Percentiles rank a stretch among this genome's conserved stretches.
These are phyloP conservation scores for Albatrellus ellisii DNA, from an alignment of 768 basidiomycete genomes.

Conservation along the genomic window DNA sequence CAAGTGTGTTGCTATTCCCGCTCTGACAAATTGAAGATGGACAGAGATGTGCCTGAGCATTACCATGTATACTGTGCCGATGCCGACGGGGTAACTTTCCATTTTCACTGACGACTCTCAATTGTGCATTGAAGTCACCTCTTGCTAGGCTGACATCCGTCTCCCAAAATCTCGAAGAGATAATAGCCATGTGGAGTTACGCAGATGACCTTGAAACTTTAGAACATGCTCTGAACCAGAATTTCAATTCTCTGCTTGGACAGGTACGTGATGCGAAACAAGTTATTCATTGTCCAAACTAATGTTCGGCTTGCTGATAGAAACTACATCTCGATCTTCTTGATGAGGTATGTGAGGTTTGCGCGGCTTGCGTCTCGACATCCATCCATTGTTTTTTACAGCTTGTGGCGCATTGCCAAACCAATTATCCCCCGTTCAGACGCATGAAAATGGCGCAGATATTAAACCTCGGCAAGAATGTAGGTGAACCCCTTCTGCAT, in stretches of 20 bases:
- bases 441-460: slow-evolving; percentile 9
- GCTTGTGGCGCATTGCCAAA: slow-evolving; percentile 14
- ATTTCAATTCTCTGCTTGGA: not conserved
- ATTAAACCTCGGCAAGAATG: slow-evolving; percentile 4
- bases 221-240: not conserved
- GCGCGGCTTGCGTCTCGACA: not conserved
- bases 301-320: slow-evolving; percentile 5
- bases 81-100: slow-evolving; percentile 7
- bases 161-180: not conserved
- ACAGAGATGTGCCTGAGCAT: slow-evolving; percentile 14
- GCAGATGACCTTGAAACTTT: not conserved
- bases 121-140: no score
- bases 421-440: slow-evolving; percentile 14
- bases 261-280: not conserved
- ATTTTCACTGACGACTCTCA: no score
- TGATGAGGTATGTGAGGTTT: slow-evolving; percentile 9
- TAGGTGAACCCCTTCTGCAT: slow-evolving; percentile 1
- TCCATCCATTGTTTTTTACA: not conserved
- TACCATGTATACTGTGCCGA: slow-evolving; percentile 9
- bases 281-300: no score
- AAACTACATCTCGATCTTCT: slow-evolving; percentile 10
- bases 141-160: no score
- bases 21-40: slow-evolving; percentile 4
- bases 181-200: not conserved
- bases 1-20: not conserved